These are phyloP conservation scores for Aspergillus sp. DNA, from an alignment of 2,329 filamentous ascomycete species.

Conservation along the genomic window DNA sequence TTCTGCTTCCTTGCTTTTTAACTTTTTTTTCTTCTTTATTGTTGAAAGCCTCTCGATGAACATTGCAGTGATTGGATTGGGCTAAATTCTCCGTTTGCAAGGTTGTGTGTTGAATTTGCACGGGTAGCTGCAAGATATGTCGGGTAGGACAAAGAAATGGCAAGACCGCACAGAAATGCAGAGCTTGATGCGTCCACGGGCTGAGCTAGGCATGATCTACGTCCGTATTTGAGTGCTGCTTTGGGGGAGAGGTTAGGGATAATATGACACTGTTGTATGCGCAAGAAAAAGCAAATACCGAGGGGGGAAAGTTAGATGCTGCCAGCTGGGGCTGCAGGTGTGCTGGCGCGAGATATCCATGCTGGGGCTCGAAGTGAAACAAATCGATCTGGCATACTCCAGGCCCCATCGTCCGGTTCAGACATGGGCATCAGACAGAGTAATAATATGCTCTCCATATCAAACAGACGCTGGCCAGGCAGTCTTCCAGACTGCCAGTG, in stretches of 20 bases:
- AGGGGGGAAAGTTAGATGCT: neutral
- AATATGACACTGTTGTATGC: neutral
- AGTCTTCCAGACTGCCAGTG: too few species aligned
- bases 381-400: too few species aligned
- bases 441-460: too few species aligned
- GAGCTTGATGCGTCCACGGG: neutral
- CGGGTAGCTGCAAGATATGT: neutral
- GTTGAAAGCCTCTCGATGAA: constrained; percentile 4
- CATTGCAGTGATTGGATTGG: constrained; percentile 9
- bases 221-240: neutral
- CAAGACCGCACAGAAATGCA: neutral
- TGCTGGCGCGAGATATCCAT: too few species aligned
- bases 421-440: too few species aligned
- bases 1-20: neutral
- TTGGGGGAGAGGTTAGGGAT: neutral
- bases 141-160: constrained; percentile 4
- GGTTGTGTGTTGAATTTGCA: neutral
- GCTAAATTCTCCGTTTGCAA: constrained; percentile 14
- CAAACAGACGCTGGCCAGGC: too few species aligned
- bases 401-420: too few species aligned
- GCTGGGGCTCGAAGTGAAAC: neutral
- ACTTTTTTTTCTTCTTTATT: neutral
- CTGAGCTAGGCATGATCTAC: neutral
- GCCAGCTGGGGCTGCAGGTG: neutral
- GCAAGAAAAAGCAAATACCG: neutral